Percentiles rank a stretch among this genome's conserved stretches.
Conservation (phyloP, 176 grass and related monocot genomes). For the Aegilops sharonensis region DNA sequence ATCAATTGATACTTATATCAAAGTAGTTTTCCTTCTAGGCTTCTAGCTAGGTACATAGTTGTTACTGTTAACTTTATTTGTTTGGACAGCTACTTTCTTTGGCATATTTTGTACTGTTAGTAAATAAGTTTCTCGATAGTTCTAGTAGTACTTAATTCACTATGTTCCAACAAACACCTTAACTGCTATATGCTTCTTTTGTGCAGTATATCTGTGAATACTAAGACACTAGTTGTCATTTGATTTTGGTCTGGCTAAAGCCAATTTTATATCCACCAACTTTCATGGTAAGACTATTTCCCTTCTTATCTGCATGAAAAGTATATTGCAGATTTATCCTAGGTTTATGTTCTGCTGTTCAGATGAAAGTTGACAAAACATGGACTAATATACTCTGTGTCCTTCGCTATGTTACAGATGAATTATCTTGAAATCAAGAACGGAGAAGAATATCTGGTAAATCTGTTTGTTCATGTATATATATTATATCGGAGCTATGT, state of each 20-base stretch:
- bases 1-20: not conserved
- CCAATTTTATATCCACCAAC: not conserved
- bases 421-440: conserved; percentile 60
- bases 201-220: conserved; percentile 14
- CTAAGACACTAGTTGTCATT: not conserved
- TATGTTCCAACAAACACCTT: not conserved
- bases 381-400: conserved; percentile 25
- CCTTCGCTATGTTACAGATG: conserved; percentile 60
- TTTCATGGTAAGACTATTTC: not conserved
- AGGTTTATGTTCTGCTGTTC: conserved; percentile 21
- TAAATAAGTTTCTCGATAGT: conserved; percentile 5
- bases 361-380: not conserved
- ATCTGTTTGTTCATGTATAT: conserved; percentile 29
- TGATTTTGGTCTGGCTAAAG: conserved; percentile 21
- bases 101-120: not conserved
- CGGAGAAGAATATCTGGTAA: conserved; percentile 50
- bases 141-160: not conserved
- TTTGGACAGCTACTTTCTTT: not conserved
- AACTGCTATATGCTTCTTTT: conserved; percentile 21
- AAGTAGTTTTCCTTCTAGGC: conserved; percentile 11
- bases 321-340: conserved; percentile 21
- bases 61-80: not conserved
- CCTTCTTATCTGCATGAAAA: conserved; percentile 3
- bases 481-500: conserved; percentile 1
- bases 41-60: not conserved